These are phyloP conservation scores for Botrytis deweyae DNA, from an alignment of 2,329 filamentous ascomycete species.

Conservation along the genomic window DNA sequence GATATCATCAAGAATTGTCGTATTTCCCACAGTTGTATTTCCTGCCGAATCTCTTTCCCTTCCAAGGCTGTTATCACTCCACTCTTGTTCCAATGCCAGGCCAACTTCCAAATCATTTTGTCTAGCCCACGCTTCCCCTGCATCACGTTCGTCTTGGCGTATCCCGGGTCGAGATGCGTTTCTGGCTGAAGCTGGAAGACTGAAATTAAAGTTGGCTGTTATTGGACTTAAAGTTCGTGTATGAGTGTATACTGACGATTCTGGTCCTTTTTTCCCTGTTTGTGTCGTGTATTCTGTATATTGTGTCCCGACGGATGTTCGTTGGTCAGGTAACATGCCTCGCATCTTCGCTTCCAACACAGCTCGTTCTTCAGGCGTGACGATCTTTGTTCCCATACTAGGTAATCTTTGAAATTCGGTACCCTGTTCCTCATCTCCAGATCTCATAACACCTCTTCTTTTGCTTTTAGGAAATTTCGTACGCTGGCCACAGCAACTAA, in stretches of 20 bases:
- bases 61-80: neutral
- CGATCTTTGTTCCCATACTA: constrained; percentile 2
- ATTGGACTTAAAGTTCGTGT: constrained; percentile 2
- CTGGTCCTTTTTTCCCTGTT: neutral
- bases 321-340: neutral
- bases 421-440: constrained; percentile 13
- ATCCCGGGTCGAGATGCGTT: neutral
- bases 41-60: neutral
- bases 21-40: neutral
- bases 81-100: constrained; percentile 9
- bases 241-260: constrained; percentile 3
- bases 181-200: neutral
- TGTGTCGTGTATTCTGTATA: neutral
- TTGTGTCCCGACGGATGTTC: neutral
- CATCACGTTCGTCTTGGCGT: neutral
- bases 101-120: constrained; percentile 17
- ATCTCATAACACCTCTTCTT: constrained; percentile 6
- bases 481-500: constrained; percentile 27
- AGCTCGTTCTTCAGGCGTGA: neutral
- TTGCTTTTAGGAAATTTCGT: constrained; percentile 9
- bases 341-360: constrained; percentile 16
- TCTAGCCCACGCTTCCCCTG: constrained; percentile 5
- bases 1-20: neutral
- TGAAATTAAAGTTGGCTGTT: constrained; percentile 8
- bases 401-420: constrained; percentile 20